Evolutionary conservation across 305 asterid genomes (phyloP), one percentile per base, ranked within the genome.

Genomic region (Andrographis paniculata): DNA sequence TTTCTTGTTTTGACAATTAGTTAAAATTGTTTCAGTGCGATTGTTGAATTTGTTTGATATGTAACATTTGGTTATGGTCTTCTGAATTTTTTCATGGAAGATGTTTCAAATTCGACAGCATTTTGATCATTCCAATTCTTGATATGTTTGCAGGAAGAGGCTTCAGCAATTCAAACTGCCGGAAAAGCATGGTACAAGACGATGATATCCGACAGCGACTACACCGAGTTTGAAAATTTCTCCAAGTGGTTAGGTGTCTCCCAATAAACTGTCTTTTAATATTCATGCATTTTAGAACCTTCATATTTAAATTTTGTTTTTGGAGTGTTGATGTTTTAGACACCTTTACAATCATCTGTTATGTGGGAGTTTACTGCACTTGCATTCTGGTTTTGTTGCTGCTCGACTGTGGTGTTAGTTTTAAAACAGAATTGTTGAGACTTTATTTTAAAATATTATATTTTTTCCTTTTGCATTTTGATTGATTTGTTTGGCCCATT

Each of bases 131-230:
- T 18, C 16, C 28, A 23, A 40, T 18, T 27, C 3, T 28, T 5
- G 8, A 1, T 18, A 0, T 27, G 20, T 2, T 17, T 11, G 13
- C 59, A 87, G 97, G 97, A 84, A 78, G 95, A 84, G 63, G 82
- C 84, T 1, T 12, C 76, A 3, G 73, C 82, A 0, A 71, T 80
- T 42, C 68, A 66, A 53, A 51, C 75, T 5, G 87, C 95, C 1
- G 64, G 94, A 64, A 79, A 68, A 57, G 31, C 67, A 0, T 87
- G 97, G 97, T 87, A 84, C 79, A 81, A 87, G 73, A 84, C 95
- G 0, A 87, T 87, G 95, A 76, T 87, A 56, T 84, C 91, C 0
- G 94, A 87, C 16, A 74, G 83, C 8, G 93, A 87, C 54, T 84
- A 80, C 61, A 68, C 94, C 0, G 95, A 87, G 65, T 88, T 88